phyloP scores from a whole-genome alignment of 2,329 filamentous ascomycete species.

The Neofusicoccum parvum region DNA sequence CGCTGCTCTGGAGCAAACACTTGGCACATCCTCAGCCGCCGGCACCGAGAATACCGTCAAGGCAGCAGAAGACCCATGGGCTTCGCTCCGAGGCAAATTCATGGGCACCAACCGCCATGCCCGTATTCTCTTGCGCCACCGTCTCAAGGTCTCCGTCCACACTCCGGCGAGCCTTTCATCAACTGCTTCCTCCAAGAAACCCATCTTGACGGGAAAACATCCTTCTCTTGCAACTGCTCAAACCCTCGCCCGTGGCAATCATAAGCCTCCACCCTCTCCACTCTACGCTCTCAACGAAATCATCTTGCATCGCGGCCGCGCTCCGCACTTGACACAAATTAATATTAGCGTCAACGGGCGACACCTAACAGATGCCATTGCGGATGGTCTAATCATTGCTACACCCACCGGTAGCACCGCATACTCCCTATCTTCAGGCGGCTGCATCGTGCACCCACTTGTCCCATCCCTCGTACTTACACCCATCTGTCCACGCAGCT shows the following conservation, averaged over 20 bases:
- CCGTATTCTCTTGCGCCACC: conserved; percentile 81
- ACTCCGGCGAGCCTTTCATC: conserved; percentile 58
- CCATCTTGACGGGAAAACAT: conserved; percentile 22
- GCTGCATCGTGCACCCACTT: conserved; percentile 90
- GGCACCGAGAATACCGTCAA: conserved; percentile 25
- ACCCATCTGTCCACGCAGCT: conserved; percentile 87
- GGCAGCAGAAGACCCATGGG: conserved; percentile 61
- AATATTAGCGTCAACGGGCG: conserved; percentile 88
- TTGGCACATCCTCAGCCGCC: not conserved
- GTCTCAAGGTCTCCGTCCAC: conserved; percentile 83
- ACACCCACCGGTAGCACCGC: conserved; percentile 95
- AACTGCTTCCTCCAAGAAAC: conserved; percentile 35
- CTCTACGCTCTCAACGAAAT: conserved; percentile 89
- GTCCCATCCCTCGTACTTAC: conserved; percentile 88
- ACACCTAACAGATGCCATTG: conserved; percentile 90
- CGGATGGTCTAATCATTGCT: conserved; percentile 91
- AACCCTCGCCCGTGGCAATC: conserved; percentile 8
- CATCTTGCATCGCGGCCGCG: conserved; percentile 84
- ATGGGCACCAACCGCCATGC: conserved; percentile 75
- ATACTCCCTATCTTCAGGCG: conserved; percentile 90
- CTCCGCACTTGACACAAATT: conserved; percentile 88
- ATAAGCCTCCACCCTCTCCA: conserved; percentile 50
- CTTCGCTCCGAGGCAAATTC: conserved; percentile 73
- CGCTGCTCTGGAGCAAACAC: conserved; percentile 37
- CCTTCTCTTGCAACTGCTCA: conserved; percentile 25